Conservation (phyloP, 192 early-diverging fungal species). For the Backusella morwellensis region DNA sequence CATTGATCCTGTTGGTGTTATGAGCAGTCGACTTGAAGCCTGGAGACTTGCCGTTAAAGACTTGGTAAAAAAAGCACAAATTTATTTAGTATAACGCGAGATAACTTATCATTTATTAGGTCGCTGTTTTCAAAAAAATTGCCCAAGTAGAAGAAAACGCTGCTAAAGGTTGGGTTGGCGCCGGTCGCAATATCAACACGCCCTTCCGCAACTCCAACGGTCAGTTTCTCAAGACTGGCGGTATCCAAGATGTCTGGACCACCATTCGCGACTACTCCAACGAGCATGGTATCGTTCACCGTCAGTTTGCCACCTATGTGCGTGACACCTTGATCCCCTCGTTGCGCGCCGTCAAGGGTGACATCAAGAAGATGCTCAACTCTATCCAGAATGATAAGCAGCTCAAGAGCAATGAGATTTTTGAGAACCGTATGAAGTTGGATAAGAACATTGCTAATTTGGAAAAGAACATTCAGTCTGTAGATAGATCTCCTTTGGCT, state of each 20-base stretch:
- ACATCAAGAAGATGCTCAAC: constrained; percentile 19
- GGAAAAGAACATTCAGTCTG: constrained; percentile 10
- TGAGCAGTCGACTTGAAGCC: constrained; percentile 16
- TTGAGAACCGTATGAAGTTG: constrained; percentile 12
- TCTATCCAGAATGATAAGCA: constrained; percentile 17
- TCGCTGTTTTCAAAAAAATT: constrained; percentile 27
- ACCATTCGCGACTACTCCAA: constrained; percentile 19
- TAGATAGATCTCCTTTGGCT: not conserved
- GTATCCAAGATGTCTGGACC: constrained; percentile 32
- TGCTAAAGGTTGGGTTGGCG: constrained; percentile 17
- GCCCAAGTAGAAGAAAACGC: not conserved
- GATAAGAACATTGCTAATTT: constrained; percentile 10
- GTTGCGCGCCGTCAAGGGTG: constrained; percentile 17
- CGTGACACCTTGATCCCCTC: constrained; percentile 10
- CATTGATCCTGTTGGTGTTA: constrained; percentile 24
- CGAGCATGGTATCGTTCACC: constrained; percentile 15
- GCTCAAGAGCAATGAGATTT: constrained; percentile 13
- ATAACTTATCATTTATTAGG: not conserved
- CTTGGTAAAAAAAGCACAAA: constrained; percentile 15
- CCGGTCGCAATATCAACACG: not conserved
- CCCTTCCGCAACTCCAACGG: constrained; percentile 10
- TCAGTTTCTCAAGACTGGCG: constrained; percentile 25
- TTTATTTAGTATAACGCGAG: too few species aligned
- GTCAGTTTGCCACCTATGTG: constrained; percentile 21
- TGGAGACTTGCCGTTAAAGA: constrained; percentile 28